Evolutionary conservation across 2,329 filamentous ascomycete genomes (phyloP), one percentile per base, ranked within the genome.

Genomic region (Scopulariopsis brevicaulis): DNA sequence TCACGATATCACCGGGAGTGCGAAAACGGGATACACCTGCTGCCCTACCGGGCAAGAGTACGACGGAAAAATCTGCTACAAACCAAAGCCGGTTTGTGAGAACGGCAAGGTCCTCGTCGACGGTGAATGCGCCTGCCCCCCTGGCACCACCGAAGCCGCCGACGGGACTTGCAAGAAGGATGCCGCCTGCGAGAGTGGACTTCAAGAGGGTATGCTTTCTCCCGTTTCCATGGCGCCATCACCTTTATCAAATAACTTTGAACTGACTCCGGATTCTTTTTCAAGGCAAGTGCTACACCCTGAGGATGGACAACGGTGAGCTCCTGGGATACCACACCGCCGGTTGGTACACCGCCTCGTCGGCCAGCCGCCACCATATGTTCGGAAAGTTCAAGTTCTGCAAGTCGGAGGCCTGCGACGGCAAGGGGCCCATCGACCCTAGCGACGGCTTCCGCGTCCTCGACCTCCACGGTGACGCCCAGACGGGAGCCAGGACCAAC

Each of bases 251-350:
- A 40, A 18, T 14, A 40, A 18, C 5, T 40, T 10, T 32, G 37
- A 7, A 18, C 37, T 40, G 37, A 40, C 37, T 10, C 3, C 37
- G 37, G 8, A 32, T 4, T 4, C 43, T 7, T 12, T 7, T 12
- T 28, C 48, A 7, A 52, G 48, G 25, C 25, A 52, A 52, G 25
- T 52, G 48, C 14, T 52, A 52, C 48, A 28, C 48, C 51, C 79
- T 74, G 57, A 73, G 78, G 59, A 79, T 81, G 65, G 74, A 73
- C 11, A 77, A 80, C 60, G 60, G 64, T 14, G 60, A 67, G 37
- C 69, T 65, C 22, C 58, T 52, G 3, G 48, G 48, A 11, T 52
- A 52, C 48, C 10, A 24, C 18, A 28, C 4, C 4, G 58, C 59
- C 53, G 56, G 58, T 14, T 20, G 43, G 35, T 63, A 63, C 56